These are phyloP conservation scores for Casaregolazyma suthepensis DNA, from an alignment of 1,139 yeast genomes.

Conservation along the genomic window DNA sequence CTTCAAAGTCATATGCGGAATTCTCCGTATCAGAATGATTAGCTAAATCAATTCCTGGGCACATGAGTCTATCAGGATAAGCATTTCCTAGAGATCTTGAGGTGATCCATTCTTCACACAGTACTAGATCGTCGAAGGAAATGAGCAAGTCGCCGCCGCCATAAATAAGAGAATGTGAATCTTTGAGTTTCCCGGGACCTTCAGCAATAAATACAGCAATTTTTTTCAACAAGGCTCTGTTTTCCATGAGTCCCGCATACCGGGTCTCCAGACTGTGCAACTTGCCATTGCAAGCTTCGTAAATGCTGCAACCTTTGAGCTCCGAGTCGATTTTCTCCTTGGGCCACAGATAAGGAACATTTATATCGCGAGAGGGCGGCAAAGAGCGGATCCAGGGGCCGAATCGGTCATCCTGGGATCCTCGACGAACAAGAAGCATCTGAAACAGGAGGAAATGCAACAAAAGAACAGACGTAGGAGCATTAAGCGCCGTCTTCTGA, in stretches of 20 bases:
- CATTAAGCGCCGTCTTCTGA: conserved; percentile 8
- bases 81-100: conserved; percentile 22
- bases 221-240: conserved; percentile 17
- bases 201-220: conserved; percentile 15
- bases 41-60: conserved; percentile 35
- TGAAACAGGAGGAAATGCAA: conserved; percentile 21
- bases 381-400: conserved; percentile 22
- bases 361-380: conserved; percentile 27
- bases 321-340: conserved; percentile 23
- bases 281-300: conserved; percentile 28
- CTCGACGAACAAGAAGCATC: conserved; percentile 19
- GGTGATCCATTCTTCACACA: conserved; percentile 32
- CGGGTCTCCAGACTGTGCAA: conserved; percentile 21
- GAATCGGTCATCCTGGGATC: conserved; percentile 20
- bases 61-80: conserved; percentile 18
- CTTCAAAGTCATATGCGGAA: conserved; percentile 30
- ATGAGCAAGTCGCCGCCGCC: conserved; percentile 7
- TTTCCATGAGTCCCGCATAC: conserved; percentile 22
- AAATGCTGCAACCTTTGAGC: conserved; percentile 27
- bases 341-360: conserved; percentile 30
- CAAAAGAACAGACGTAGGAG: conserved; percentile 13
- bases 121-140: conserved; percentile 23
- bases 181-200: conserved; percentile 9
- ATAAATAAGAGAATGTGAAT: not conserved
- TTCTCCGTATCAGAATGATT: conserved; percentile 31